These are phyloP conservation scores for Nitzschia sp. DNA, from an alignment of 108 stramenopile genomes.

Conservation along the genomic window DNA sequence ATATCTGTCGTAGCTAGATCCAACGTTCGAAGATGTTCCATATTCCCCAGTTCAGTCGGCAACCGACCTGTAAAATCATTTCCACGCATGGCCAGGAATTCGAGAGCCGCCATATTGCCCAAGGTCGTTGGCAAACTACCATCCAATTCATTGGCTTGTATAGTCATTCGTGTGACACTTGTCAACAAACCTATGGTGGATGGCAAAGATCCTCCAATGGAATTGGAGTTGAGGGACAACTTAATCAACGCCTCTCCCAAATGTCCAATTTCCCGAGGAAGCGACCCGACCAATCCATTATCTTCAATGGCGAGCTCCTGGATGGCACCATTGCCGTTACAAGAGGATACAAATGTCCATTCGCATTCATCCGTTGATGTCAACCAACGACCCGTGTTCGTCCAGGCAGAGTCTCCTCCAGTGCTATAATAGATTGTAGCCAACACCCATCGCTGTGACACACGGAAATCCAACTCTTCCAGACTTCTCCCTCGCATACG, in stretches of 20 bases:
- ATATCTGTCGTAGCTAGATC: conserved; percentile 5
- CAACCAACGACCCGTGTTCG: conserved; percentile 22
- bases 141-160: background rate
- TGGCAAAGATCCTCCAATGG: conserved; percentile 10
- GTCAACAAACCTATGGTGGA: conserved; percentile 8
- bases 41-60: conserved; percentile 7
- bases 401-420: background rate
- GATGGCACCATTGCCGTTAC: background rate
- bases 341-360: conserved; percentile 23
- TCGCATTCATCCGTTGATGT: conserved; percentile 31
- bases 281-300: conserved; percentile 14
- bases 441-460: conserved; percentile 32
- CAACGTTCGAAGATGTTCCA: background rate
- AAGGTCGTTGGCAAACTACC: background rate
- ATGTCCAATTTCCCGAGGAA: conserved; percentile 15
- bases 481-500: background rate
- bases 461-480: background rate
- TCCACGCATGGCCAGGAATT: background rate
- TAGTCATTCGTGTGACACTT: background rate
- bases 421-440: conserved; percentile 17
- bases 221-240: conserved; percentile 7
- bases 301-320: conserved; percentile 13
- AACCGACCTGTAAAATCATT: conserved; percentile 2
- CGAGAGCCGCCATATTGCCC: background rate
- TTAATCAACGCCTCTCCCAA: background rate